Conservation (phyloP, 2,329 filamentous ascomycete species). For the Ophiostoma ulmi region DNA sequence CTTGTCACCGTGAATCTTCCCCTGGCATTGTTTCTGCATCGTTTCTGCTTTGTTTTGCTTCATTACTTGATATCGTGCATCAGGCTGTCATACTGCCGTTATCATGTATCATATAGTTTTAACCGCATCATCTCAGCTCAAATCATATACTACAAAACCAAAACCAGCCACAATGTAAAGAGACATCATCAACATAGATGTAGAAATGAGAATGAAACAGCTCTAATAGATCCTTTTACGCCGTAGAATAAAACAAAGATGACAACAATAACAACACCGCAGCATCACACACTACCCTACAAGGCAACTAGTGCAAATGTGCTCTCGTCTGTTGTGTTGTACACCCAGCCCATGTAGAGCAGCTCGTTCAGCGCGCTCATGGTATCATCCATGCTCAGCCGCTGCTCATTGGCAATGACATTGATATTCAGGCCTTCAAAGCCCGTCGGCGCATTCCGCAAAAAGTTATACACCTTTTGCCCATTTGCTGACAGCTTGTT, state of each 20-base stretch:
- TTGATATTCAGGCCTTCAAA: constrained; percentile 83
- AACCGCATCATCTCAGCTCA: not conserved
- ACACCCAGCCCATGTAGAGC: constrained; percentile 67
- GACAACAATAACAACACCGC: not conserved
- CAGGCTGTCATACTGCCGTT: not conserved
- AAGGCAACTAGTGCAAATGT: constrained; percentile 51
- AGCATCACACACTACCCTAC: not conserved
- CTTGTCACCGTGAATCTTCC: not conserved
- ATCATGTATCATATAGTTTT: not conserved
- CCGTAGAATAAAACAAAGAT: not conserved
- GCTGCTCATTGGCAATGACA: constrained; percentile 47
- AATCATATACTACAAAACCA: not conserved
- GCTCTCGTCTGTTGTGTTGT: constrained; percentile 85
- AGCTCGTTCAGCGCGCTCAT: constrained; percentile 77
- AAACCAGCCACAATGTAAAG: not conserved
- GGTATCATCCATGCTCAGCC: constrained; percentile 58
- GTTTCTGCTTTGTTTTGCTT: not conserved
- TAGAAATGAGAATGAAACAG: not conserved
- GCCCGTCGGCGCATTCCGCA: constrained; percentile 62
- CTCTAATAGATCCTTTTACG: not conserved
- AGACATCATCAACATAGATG: not conserved
- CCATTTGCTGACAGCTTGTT: constrained; percentile 50
- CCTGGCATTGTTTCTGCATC: not conserved
- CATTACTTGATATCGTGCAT: not conserved
- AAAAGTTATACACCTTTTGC: constrained; percentile 64